Evolutionary conservation across 495 filamentous ascomycete species (phyloP), one percentile per base, ranked within the genome.

Genomic region (Podospora pseudopauciseta): DNA sequence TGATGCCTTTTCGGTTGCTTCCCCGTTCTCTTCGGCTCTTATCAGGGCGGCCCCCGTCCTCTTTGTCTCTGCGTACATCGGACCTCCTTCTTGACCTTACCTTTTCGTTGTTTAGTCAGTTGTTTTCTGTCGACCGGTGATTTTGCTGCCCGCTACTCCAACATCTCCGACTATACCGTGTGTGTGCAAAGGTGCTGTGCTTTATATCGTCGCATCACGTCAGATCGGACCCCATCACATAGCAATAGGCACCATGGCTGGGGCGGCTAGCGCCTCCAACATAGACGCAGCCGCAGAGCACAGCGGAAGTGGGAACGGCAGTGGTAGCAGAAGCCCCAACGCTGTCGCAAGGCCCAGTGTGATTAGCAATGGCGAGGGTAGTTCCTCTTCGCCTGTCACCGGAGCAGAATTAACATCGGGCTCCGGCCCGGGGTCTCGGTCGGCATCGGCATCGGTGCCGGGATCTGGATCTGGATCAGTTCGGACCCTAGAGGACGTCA

Each of bases 401-500:
- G 19, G 56, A 27, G n/a, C 56, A 18, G 56, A 27, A 59, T 18
- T 18, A 49, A 49, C 39, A 49, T 13, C 39, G 15, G 15, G 39
- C 56, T 59, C 56, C 19, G 19, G 9, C 19, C 13, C 56, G 56
- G 26, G 19, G 44, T 66, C 65, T 60, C 18, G 55, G 1, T n/a
- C 59, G 28, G 28, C 13, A 62, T n/a, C 60, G 23, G 60, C 60
- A 27, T 27, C 39, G 27, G 30, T 20, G 49, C 30, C 58, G 57
- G 64, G 44, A 49, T 44, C 63, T 6, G 64, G 55, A 49, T 44
- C 63, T 39, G 62, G 20, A 60, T n/a, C 64, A 28, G 63, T 57
- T 65, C 74, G 34, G 72, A 81, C 80, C 28, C 72, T 82, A 15
- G 75, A 70, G 65, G 79, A 82, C 63, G 78, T 75, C 61, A 80